Evolutionary conservation across 2,329 filamentous ascomycete species (phyloP).

Genomic region (Hypoxylon sp.): DNA sequence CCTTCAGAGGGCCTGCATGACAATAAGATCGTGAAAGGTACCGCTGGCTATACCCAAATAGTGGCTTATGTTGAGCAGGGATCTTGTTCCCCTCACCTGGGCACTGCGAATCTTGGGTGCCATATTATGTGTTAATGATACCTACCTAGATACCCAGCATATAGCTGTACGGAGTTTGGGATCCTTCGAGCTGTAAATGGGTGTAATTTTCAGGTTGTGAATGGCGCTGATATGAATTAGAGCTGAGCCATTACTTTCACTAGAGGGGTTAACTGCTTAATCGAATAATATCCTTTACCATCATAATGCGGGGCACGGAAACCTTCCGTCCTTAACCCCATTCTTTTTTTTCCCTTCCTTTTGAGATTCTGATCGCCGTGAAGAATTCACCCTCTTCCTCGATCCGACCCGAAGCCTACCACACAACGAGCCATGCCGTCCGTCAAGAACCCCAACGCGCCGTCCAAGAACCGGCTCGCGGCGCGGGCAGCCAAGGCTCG

Average conservation of each 20-base stretch:
- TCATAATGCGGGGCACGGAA: slow-evolving; percentile 10
- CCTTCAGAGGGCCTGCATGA: too few species aligned
- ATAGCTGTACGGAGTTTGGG: background rate
- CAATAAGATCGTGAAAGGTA: background rate
- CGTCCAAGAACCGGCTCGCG: slow-evolving; percentile 61
- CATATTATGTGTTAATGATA: too few species aligned
- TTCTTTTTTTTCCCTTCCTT: slow-evolving; percentile 7
- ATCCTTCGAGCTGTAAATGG: background rate
- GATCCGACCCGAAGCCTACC: background rate
- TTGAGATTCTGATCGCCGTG: background rate
- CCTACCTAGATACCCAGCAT: too few species aligned
- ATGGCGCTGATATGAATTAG: too few species aligned
- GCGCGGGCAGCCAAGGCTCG: slow-evolving; percentile 55
- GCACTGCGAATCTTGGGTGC: too few species aligned
- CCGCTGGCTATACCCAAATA: background rate
- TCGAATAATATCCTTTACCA: background rate
- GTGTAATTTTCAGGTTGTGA: too few species aligned
- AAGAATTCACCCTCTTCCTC: background rate
- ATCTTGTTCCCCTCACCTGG: background rate
- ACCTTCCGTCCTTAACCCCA: slow-evolving; percentile 7
- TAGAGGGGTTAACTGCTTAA: background rate
- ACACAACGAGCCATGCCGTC: slow-evolving; percentile 56
- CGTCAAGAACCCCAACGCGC: slow-evolving; percentile 65
- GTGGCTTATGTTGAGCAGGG: background rate
- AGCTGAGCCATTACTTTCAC: background rate